Evolutionary conservation across 2,329 filamentous ascomycete genomes (phyloP).

Genomic region (Calonectria fujianensis): DNA sequence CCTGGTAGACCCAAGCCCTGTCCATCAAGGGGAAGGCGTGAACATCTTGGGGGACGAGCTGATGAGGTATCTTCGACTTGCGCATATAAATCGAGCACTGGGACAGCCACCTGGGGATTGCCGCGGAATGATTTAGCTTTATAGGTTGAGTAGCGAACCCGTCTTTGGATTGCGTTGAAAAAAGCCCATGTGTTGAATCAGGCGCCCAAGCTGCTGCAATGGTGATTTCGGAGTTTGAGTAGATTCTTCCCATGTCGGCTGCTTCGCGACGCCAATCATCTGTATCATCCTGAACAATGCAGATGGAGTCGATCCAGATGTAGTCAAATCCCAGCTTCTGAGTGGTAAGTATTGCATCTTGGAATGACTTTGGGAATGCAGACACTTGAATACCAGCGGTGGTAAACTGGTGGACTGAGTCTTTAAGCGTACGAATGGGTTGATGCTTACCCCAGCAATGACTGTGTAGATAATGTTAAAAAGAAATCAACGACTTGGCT

Average conservation of each 20-base stretch:
- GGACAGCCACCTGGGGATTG: neutral
- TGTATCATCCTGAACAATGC: neutral
- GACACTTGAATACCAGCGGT: neutral
- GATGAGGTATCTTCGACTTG: neutral
- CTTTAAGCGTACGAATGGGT: neutral
- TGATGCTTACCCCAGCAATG: neutral
- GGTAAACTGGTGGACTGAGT: neutral
- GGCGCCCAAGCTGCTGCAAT: neutral
- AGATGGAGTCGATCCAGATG: neutral
- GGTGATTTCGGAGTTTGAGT: neutral
- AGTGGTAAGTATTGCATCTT: neutral
- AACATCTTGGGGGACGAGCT: neutral
- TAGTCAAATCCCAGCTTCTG: neutral
- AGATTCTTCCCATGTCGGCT: slow-evolving; percentile 1
- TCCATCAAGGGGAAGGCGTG: neutral
- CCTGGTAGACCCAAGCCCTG: neutral
- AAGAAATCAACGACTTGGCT: neutral
- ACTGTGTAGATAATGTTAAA: neutral
- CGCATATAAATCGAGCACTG: neutral
- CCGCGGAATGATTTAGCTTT: neutral
- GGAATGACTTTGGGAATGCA: neutral
- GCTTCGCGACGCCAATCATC: slow-evolving; percentile 1
- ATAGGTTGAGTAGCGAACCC: neutral
- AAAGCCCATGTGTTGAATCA: neutral
- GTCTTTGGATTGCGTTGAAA: neutral